Evolutionary conservation across 2,329 filamentous ascomycete species (phyloP).

Genomic region (Pestalotiopsis sp.): DNA sequence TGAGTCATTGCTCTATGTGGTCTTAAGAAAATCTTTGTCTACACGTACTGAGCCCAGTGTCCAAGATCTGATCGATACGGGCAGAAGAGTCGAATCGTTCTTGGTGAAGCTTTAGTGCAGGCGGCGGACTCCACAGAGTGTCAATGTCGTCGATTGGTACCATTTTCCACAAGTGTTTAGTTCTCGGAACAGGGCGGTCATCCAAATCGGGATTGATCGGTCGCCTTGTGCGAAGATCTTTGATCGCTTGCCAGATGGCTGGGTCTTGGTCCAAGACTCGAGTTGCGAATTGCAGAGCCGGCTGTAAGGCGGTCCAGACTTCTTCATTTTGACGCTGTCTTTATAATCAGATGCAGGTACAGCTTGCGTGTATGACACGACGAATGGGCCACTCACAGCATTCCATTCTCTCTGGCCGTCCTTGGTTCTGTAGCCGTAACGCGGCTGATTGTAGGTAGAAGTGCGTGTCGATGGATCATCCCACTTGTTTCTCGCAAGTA

Average conservation of each 20-base stretch:
- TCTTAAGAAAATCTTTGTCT: not conserved
- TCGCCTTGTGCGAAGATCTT: conserved; percentile 24
- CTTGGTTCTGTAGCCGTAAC: conserved; percentile 24
- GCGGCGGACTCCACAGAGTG: not conserved
- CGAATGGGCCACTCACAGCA: conserved; percentile 6
- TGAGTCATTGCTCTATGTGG: not conserved
- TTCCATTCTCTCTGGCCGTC: conserved; percentile 24
- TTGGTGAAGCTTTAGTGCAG: not conserved
- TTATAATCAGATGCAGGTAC: not conserved
- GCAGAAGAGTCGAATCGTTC: not conserved
- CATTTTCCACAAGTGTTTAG: conserved; percentile 7
- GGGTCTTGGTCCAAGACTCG: conserved; percentile 18
- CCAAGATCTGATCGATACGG: not conserved
- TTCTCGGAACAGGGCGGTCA: not conserved
- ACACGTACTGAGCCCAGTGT: not conserved
- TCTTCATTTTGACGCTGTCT: conserved; percentile 19
- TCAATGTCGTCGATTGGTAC: not conserved
- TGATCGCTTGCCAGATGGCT: conserved; percentile 17
- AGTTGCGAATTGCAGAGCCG: conserved; percentile 25
- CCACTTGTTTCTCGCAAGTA: not conserved
- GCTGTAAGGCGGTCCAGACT: conserved; percentile 29
- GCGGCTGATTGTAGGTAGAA: conserved; percentile 11
- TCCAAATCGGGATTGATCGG: conserved; percentile 5
- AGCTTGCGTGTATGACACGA: not conserved
- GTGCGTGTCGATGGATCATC: not conserved